A percentile compares a stretch with the other conserved stretches of the same genome.
Conservation (phyloP, 768 basidiomycete species). For the Naganishia vishniacii region DNA sequence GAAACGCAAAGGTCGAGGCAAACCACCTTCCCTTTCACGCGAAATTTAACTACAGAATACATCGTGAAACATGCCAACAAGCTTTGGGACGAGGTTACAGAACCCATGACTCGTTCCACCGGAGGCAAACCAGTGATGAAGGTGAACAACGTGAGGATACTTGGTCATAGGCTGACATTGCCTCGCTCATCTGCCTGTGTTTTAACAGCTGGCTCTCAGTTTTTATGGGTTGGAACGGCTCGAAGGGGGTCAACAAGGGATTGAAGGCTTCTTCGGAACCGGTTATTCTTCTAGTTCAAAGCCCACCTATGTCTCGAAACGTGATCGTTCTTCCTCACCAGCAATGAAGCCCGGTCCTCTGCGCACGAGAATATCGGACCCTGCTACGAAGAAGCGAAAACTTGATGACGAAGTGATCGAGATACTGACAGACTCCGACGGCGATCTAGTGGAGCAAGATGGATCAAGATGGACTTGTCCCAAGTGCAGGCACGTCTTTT, state of each 20-base stretch:
- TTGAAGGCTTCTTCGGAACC: constrained; percentile 74
- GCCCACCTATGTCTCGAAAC: constrained; percentile 28
- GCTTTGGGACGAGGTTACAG: constrained; percentile 82
- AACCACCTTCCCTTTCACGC: constrained; percentile 75
- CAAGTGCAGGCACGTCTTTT: constrained; percentile 49
- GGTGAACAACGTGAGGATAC: constrained; percentile 59
- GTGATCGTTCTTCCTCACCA: background rate
- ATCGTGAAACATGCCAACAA: constrained; percentile 70
- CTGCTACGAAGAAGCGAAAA: constrained; percentile 34
- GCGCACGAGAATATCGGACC: constrained; percentile 6
- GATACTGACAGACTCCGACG: constrained; percentile 46
- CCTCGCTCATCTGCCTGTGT: background rate
- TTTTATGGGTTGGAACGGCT: constrained; percentile 42
- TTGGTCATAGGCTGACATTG: background rate
- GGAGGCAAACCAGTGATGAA: constrained; percentile 52
- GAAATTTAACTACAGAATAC: constrained; percentile 66
- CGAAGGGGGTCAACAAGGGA: constrained; percentile 68
- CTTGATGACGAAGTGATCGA: constrained; percentile 39
- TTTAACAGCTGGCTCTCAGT: constrained; percentile 38
- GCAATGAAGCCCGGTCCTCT: background rate
- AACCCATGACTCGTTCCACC: constrained; percentile 45
- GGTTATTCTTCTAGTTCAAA: constrained; percentile 30
- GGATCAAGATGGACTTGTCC: constrained; percentile 39
- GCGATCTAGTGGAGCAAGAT: constrained; percentile 20
- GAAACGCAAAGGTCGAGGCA: constrained; percentile 72